Percentiles rank a stretch among this genome's conserved stretches.
Evolutionary conservation across 441 rosid species (phyloP).

Genomic region (Populus hybrid): DNA sequence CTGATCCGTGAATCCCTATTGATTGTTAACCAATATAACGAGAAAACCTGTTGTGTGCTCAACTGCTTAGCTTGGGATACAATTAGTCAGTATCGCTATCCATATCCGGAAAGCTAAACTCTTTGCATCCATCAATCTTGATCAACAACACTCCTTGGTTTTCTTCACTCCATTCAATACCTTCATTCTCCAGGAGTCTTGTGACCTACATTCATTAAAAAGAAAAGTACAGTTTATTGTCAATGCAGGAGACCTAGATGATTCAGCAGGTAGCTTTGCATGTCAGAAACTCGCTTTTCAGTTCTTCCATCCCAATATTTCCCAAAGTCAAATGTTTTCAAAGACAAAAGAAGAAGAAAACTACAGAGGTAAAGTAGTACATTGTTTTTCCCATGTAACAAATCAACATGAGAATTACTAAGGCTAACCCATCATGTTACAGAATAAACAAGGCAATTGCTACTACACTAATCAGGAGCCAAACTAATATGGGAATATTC

Average conservation of each 20-base stretch:
- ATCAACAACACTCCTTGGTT: slow-evolving; percentile 71
- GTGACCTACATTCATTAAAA: slow-evolving; percentile 48
- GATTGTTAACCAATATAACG: not conserved
- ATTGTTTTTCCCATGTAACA: not conserved
- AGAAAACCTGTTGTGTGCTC: not conserved
- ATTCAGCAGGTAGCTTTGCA: not conserved
- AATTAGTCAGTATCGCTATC: slow-evolving; percentile 52
- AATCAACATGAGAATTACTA: not conserved
- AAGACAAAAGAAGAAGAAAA: not conserved
- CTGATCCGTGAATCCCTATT: not conserved
- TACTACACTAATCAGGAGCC: not conserved
- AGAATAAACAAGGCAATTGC: too few species aligned
- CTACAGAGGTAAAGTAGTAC: not conserved
- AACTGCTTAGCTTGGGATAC: not conserved
- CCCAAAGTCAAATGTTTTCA: not conserved
- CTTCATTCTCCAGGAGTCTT: slow-evolving; percentile 57
- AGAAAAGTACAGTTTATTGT: not conserved
- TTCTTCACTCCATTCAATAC: slow-evolving; percentile 61
- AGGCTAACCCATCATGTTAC: too few species aligned
- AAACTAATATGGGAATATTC: not conserved
- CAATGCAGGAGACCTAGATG: not conserved
- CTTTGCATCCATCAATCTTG: slow-evolving; percentile 54
- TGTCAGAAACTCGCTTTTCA: not conserved
- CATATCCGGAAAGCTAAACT: slow-evolving; percentile 67
- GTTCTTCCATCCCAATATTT: not conserved